Base-by-base conservation (phyloP, 2,329 filamentous ascomycete genomes). In the Scedosporium minutisporum region DNA sequence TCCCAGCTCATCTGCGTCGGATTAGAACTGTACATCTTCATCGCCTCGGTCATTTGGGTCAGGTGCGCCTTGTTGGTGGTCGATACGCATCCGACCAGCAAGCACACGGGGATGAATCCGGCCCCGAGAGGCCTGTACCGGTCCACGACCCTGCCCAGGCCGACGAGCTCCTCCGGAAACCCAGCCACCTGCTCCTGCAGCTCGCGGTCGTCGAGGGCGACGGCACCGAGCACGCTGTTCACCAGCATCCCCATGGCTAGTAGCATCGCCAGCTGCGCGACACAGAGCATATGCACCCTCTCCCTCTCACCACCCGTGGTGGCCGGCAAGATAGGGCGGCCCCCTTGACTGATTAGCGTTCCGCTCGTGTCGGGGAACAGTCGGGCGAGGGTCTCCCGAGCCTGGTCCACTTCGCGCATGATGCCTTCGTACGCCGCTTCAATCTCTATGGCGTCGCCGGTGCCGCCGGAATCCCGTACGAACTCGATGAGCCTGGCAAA, bases 101-200 rank as follows among this genome's bases (percentile, higher is more conserved):
- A 64, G 10, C 65, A 68, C 1, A 69, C 61, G 4, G 70, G 68
- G 29, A 71, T 66, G 23, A 70, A 69, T 33, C 67, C 67, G 6
- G 71, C 67, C 1, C 69, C 72, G 1, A 73, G 55, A 4, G 72
- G 71, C 6, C 69, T 58, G 55, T 69, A 68, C 12, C 60, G 46
- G 14, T 60, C 29, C 1, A 68, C 67, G 10, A 63, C 58, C 16
- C 69, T 61, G 2, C 68, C 68, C 10, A 72, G 60, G 9, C 60
- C 60, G 6, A 71, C 62, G 2, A 67, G 64, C 38, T 73, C 69
- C n/a, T 67, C 61, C 10, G 67, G 63, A 44, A 68, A 65, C 3
- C 27, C 29, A 7, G 64, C 55, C 18, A 65, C 38, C 14, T 72
- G 69, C 1, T 65, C 63, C 14, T 44, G 61, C 21, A 71, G 58